Evolutionary conservation across 140 eudicot genomes (phyloP).

Genomic region (Senecio squalidus): DNA sequence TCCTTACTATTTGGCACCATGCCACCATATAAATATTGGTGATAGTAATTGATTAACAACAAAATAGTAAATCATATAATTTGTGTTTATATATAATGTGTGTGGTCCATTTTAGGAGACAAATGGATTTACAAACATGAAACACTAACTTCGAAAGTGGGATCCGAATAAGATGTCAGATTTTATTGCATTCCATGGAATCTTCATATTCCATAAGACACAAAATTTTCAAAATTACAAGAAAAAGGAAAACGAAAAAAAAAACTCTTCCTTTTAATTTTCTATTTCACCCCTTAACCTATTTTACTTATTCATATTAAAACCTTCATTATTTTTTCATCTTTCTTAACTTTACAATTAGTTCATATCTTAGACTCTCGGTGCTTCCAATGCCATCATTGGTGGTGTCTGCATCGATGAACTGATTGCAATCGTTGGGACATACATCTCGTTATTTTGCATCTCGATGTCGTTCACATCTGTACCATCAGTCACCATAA

Average conservation of each 20-base stretch:
- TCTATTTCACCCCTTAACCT: slow-evolving; percentile 21
- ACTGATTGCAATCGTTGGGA: slow-evolving; percentile 45
- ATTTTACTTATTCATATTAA: slow-evolving; percentile 28
- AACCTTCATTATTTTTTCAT: too few relatives aligned
- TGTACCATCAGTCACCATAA: slow-evolving; percentile 22
- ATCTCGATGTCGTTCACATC: slow-evolving; percentile 52
- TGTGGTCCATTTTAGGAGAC: too few relatives aligned
- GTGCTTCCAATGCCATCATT: slow-evolving; percentile 73
- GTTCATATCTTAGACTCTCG: slow-evolving; percentile 32
- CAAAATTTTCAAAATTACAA: too few relatives aligned
- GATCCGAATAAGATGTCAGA: slow-evolving; percentile 51
- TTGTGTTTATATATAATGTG: too few relatives aligned
- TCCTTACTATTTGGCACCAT: too few relatives aligned
- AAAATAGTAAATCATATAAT: too few relatives aligned
- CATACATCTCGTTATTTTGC: slow-evolving; percentile 32
- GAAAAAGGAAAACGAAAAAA: slow-evolving; percentile 27
- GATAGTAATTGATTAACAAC: too few relatives aligned
- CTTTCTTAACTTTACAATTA: not conserved
- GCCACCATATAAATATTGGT: too few relatives aligned
- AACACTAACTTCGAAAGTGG: slow-evolving; percentile 50
- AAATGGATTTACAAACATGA: slow-evolving; percentile 35
- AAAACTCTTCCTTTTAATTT: slow-evolving; percentile 35
- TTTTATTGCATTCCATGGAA: slow-evolving; percentile 22
- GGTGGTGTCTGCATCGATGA: slow-evolving; percentile 55
- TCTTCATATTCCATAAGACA: too few relatives aligned